Percentiles rank a stretch among this genome's conserved stretches.
phyloP scores from a whole-genome alignment of 2,329 filamentous ascomycete genomes.

The Waltergamsia citrina region DNA sequence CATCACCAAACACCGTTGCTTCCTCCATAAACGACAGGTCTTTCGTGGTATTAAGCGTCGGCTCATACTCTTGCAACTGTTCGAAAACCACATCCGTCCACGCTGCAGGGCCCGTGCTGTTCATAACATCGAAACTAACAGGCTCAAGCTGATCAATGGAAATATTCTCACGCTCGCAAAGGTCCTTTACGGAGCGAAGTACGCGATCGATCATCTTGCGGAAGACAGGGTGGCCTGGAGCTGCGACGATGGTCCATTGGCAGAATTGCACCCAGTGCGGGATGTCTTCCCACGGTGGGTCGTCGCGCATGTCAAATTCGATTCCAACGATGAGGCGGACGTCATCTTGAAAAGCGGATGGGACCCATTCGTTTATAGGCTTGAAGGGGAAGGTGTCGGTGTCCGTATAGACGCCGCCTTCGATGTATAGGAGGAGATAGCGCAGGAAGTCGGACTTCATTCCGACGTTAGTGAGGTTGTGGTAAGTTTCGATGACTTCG shows the following conservation, averaged over 20 bases:
- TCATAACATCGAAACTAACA: slow-evolving; percentile 18
- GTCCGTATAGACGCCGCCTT: slow-evolving; percentile 17
- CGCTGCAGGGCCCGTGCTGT: slow-evolving; percentile 19
- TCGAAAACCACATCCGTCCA: slow-evolving; percentile 20
- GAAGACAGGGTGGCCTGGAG: slow-evolving; percentile 18
- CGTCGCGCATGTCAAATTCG: slow-evolving; percentile 18
- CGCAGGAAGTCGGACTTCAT: slow-evolving; percentile 18
- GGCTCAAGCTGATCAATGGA: slow-evolving; percentile 8
- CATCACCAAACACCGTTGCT: slow-evolving; percentile 7
- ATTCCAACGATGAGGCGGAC: slow-evolving; percentile 16
- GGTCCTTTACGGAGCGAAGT: slow-evolving; percentile 10
- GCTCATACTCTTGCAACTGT: slow-evolving; percentile 13
- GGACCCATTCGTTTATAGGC: slow-evolving; percentile 27
- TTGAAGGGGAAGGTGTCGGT: slow-evolving; percentile 44
- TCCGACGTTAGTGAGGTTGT: slow-evolving; percentile 9
- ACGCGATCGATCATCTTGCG: slow-evolving; percentile 13
- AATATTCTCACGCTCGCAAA: not conserved
- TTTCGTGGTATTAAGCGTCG: slow-evolving; percentile 6
- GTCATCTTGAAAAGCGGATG: slow-evolving; percentile 8
- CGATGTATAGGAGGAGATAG: slow-evolving; percentile 13
- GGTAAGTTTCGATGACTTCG: slow-evolving; percentile 1
- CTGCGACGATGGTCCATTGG: slow-evolving; percentile 22
- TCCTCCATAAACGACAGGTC: slow-evolving; percentile 7
- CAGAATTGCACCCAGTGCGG: slow-evolving; percentile 18
- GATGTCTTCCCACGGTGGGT: slow-evolving; percentile 13